Evolutionary conservation across 2,329 filamentous ascomycete species (phyloP), one percentile per base, ranked within the genome.

Genomic region (Fusarium subglutinans): DNA sequence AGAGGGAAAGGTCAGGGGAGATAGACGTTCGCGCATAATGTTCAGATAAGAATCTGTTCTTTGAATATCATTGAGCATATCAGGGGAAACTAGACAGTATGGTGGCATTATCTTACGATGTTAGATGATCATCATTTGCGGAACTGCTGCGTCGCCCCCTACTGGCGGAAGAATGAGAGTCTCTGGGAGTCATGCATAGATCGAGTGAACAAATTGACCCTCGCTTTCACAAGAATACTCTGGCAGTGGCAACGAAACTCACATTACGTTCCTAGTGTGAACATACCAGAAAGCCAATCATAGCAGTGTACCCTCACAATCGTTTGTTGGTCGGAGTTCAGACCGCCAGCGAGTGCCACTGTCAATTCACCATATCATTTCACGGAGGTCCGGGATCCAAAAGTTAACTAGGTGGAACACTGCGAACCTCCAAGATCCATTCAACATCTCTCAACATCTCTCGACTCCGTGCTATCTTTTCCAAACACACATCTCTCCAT

Each of bases 221-320:
- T 2, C 6, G 17, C 12, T 8, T 2, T 26, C 6, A 3, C 0
- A 1, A 1, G 6, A 4, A 6, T 6, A 2, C 1, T 12, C 3
- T 26, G 4, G 3, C 24, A 30, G 9, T 48, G 26, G 20, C 9
- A 17, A 6, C 18, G 3, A 26, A 0, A 11, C 17, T 4, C 4
- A 2, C 1, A 11, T 5, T 20, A 2, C 3, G 11, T 24, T 5
- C 3, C 12, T 3, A 20, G 28, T 7, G 15, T 0, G 22, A 26
- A 53, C 12, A 35, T 17, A 4, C 10, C 20, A 8, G 7, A 4
- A 4, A 22, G 8, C 14, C 15, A 33, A 35, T 10, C 5, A 24
- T 35, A 14, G 6, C n/a, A 12, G 30, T 26, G 33, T 11, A 15
- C 0, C 3, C 8, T 24, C 17, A 26, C 5, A 26, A 5, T 4